Conservation (phyloP, 208 protist species). For the Leishmania martiniquensis region DNA sequence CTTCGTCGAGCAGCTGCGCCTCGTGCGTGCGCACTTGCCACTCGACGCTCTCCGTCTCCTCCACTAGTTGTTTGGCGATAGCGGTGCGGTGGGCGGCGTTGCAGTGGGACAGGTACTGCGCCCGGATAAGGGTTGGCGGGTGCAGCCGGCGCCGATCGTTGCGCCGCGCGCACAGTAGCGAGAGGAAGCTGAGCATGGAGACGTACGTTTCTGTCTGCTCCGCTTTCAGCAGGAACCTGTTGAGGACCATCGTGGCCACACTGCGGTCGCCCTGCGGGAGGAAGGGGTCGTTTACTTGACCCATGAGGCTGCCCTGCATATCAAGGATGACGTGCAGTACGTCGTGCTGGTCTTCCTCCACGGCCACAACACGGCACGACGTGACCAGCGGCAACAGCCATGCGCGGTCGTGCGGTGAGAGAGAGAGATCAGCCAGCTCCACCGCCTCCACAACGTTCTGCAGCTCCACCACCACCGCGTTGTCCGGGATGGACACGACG, state of each 20-base stretch:
- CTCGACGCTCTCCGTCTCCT: constrained; percentile 65
- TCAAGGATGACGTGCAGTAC: constrained; percentile 75
- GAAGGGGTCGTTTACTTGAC: constrained; percentile 41
- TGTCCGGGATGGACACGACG: constrained; percentile 58
- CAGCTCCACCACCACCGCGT: constrained; percentile 84
- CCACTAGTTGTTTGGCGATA: constrained; percentile 63
- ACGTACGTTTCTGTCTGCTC: constrained; percentile 44
- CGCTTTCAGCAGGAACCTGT: constrained; percentile 47
- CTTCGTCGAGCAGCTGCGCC: constrained; percentile 74
- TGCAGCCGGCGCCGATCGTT: constrained; percentile 67
- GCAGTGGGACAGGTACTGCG: constrained; percentile 81
- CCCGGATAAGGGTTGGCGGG: constrained; percentile 72
- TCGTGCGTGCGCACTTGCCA: constrained; percentile 83
- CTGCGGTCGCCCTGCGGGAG: constrained; percentile 77
- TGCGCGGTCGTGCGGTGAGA: constrained; percentile 71
- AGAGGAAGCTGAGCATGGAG: constrained; percentile 46
- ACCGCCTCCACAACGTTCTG: constrained; percentile 56
- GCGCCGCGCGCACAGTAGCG: constrained; percentile 52
- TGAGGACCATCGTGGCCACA: constrained; percentile 63
- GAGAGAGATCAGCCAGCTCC: constrained; percentile 71
- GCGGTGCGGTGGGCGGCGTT: constrained; percentile 62
- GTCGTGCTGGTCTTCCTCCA: constrained; percentile 62
- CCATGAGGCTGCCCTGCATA: constrained; percentile 69
- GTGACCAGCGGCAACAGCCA: constrained; percentile 85
- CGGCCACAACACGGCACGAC: constrained; percentile 64